These are phyloP conservation scores for Tetradesmus obliquus DNA, from an alignment of 139 green algal genomes.

Conservation along the genomic window DNA sequence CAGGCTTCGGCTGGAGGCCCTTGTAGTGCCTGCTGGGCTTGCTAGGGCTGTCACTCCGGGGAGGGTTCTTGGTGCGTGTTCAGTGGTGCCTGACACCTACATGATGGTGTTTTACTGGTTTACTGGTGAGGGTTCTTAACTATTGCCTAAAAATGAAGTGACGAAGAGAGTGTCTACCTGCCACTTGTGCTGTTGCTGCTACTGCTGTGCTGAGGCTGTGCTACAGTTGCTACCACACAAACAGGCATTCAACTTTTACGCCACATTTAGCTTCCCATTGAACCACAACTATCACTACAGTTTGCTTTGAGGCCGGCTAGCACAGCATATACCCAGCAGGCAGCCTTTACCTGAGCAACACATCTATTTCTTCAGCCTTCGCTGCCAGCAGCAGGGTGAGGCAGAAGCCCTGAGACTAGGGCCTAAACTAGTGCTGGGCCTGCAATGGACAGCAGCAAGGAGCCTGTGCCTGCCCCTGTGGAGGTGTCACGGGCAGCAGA, in stretches of 20 bases:
- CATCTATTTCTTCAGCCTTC: neutral
- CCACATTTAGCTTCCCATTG: too few species aligned
- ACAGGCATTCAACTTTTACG: too few species aligned
- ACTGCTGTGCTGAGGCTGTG: neutral
- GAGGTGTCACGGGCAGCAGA: constrained; percentile 6
- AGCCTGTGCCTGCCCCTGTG: neutral
- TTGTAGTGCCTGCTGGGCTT: neutral
- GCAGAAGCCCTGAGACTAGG: too few species aligned
- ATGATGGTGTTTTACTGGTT: too few species aligned
- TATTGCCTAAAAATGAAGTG: too few species aligned
- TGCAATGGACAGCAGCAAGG: neutral
- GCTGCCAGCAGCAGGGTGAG: neutral
- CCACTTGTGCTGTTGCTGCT: neutral
- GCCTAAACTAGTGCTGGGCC: too few species aligned
- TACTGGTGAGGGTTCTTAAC: too few species aligned
- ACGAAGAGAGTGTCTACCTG: too few species aligned
- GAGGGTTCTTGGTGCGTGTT: neutral
- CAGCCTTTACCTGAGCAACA: neutral
- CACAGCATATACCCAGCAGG: neutral
- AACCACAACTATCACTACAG: neutral
- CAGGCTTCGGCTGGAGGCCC: neutral
- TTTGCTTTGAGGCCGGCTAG: neutral
- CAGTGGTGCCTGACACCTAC: neutral
- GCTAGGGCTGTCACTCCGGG: neutral
- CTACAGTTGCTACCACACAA: too few species aligned